Percentiles rank a stretch among this genome's conserved stretches.
These are phyloP conservation scores for Linum lewisii DNA, from an alignment of 345 rosid species.

Conservation along the genomic window DNA sequence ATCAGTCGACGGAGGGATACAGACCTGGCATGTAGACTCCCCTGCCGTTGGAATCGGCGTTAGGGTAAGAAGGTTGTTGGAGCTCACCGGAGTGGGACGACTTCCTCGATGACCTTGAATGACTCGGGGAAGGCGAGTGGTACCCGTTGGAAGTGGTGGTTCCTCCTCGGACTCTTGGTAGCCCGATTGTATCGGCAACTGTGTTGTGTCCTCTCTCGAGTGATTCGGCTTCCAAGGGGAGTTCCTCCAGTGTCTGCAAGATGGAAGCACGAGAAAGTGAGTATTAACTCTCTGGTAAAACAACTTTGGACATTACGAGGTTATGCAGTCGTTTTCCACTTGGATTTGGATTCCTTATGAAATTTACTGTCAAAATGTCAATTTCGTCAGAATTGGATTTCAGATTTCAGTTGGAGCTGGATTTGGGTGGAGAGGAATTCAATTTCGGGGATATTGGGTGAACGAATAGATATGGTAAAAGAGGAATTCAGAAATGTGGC, in stretches of 20 bases:
- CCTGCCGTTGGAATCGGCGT: conserved; percentile 56
- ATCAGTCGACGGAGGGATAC: conserved; percentile 33
- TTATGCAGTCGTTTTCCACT: too few relatives aligned
- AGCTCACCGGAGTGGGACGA: conserved; percentile 68
- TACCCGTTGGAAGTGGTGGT: conserved; percentile 46
- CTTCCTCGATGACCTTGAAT: conserved; percentile 40
- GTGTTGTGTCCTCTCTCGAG: conserved; percentile 71
- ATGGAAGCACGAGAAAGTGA: not conserved
- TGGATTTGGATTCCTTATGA: too few relatives aligned
- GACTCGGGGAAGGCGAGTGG: conserved; percentile 46
- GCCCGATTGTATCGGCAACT: conserved; percentile 58
- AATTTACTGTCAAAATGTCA: too few relatives aligned
- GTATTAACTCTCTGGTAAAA: too few relatives aligned
- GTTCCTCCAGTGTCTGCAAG: conserved; percentile 75
- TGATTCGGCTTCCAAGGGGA: conserved; percentile 84
- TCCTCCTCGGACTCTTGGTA: conserved; percentile 75
- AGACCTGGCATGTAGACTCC: conserved; percentile 33
- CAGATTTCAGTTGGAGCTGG: too few relatives aligned
- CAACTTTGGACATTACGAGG: too few relatives aligned
- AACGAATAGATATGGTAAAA: too few relatives aligned
- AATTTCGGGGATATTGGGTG: too few relatives aligned
- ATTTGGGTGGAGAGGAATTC: too few relatives aligned
- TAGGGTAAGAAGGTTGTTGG: conserved; percentile 39
- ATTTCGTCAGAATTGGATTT: too few relatives aligned
- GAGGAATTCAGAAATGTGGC: too few relatives aligned